phyloP scores from a whole-genome alignment of 129 eudicot genomes.

The Oenanthe sinensis region DNA sequence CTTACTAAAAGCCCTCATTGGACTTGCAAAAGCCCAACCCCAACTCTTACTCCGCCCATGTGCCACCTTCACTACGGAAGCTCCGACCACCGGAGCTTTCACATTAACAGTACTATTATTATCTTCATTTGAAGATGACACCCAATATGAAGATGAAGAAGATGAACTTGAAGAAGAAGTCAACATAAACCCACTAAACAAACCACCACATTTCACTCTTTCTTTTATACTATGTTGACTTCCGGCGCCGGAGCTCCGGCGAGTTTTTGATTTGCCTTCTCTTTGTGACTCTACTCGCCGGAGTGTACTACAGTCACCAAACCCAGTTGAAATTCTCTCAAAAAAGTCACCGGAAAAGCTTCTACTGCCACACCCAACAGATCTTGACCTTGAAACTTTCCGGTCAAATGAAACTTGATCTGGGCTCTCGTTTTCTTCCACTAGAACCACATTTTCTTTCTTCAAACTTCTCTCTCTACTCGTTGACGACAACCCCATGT shows the following conservation, averaged over 20 bases:
- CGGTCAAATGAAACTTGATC: conserved; percentile 43
- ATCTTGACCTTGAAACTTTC: conserved; percentile 87
- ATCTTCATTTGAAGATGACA: conserved; percentile 39
- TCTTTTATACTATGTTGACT: conserved; percentile 50
- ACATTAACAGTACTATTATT: not conserved
- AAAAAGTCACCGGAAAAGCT: conserved; percentile 93
- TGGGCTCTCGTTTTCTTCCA: conserved; percentile 52
- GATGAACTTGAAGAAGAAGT: conserved; percentile 61
- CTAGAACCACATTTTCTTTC: conserved; percentile 12
- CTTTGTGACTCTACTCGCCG: conserved; percentile 85
- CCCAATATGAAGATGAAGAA: conserved; percentile 54
- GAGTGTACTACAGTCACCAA: conserved; percentile 84
- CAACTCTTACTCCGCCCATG: conserved; percentile 69
- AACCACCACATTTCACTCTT: conserved; percentile 77
- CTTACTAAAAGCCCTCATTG: conserved; percentile 70
- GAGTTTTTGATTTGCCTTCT: conserved; percentile 47
- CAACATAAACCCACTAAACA: conserved; percentile 73
- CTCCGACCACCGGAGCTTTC: conserved; percentile 2
- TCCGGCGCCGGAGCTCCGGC: conserved; percentile 19
- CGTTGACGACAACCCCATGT: not conserved
- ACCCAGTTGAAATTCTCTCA: conserved; percentile 82
- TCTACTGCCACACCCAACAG: conserved; percentile 94
- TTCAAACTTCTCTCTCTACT: conserved; percentile 7
- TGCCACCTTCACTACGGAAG: conserved; percentile 14
- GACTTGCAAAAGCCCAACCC: conserved; percentile 93